Base-by-base conservation (phyloP, 2,329 filamentous ascomycete genomes). In the Xylariomycetidae sp. region DNA sequence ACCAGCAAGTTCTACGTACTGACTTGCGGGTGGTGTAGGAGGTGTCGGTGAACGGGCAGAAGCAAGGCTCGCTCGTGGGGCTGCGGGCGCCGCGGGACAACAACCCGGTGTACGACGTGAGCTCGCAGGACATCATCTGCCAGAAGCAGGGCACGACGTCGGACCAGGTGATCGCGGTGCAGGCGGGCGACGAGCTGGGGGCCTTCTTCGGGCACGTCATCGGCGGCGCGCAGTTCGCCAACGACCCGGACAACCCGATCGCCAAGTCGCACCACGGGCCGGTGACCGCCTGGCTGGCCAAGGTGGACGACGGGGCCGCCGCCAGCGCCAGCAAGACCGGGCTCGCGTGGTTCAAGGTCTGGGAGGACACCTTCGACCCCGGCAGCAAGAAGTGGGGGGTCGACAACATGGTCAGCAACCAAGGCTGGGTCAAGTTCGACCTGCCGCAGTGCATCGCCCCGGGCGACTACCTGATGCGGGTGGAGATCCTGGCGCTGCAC, bases 271-370 rank as follows among this genome's bases (percentile, higher is more conserved):
- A 76, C 56, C 72, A 72, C 51, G 71, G 71, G 0, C 72, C 72
- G 2, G 58, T 75, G 25, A 65, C 70, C 29, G 64, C 67, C 2
- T 74, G 72, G 54, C 59, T 74, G 16, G 64, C 68, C 28, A 70
- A 72, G 52, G 71, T 76, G 4, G 58, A 64, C 46, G 64, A 72
- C 42, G 70, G 71, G 5, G n/a, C n/a, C n/a, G n/a, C n/a, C n/a
- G 62, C 65, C 6, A 59, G 60, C 2, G 59, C 67, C 7, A 52
- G 53, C 36, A 54, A 59, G 43, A 54, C 45, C 3, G 61, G 64
- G 4, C 57, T 64, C 13, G 56, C 60, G 34, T 74, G 69, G 70
- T 74, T 75, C 60, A 76, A 75, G 61, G 63, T 76, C 46, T 68
- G 62, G 52, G 61, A 70, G 39, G 67, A 73, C 42, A 64, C 63